Evolutionary conservation across 306 rosid genomes (phyloP), one percentile per base, ranked within the genome.

Genomic region (Casuarina cunninghamiana): DNA sequence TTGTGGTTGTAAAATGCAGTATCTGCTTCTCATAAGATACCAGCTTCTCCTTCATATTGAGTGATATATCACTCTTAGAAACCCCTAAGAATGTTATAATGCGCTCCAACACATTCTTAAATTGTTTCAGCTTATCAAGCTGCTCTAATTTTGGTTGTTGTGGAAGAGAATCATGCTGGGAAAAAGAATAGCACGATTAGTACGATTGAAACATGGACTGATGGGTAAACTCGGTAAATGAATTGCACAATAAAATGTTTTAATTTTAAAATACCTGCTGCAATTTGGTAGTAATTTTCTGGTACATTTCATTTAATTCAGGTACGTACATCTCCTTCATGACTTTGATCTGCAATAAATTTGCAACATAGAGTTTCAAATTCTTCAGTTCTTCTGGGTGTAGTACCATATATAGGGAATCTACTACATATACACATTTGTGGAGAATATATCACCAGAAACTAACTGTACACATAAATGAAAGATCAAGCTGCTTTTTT

Each of bases 291-390:
- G 84, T 74, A 83, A 95, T 45, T 85, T 78, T 87, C 61, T 85
- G 88, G 81, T 81, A 82, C 84, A 92, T 70, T 62, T 95, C 97
- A 69, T 10, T 83, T 66, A 95, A 35, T 45, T 91, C 97, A 16
- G 89, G 72, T 38, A 82, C 78, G 87, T 91, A 88, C 60, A 19
- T 50, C 46, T 89, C 96, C 90, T 81, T 92, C 97, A 92, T 83
- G 72, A 77, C 41, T 80, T 87, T 87, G 75, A 94, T 75, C 98
- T 90, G 88, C 81, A 75, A 73, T 70, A 53, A 76, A 74, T 26
- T 21, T 70, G 57, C 60, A 83, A 78, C 43, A 77, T 67, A 77
- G 11, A 81, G 55, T 62, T 78, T 72, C 45, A 79, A 60, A 46
- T 21, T 69, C 60, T 74, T 63, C 60, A 68, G 17, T 43, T 53